Base-by-base conservation (phyloP, 2,329 filamentous ascomycete species). In the Xylaria sp. region DNA sequence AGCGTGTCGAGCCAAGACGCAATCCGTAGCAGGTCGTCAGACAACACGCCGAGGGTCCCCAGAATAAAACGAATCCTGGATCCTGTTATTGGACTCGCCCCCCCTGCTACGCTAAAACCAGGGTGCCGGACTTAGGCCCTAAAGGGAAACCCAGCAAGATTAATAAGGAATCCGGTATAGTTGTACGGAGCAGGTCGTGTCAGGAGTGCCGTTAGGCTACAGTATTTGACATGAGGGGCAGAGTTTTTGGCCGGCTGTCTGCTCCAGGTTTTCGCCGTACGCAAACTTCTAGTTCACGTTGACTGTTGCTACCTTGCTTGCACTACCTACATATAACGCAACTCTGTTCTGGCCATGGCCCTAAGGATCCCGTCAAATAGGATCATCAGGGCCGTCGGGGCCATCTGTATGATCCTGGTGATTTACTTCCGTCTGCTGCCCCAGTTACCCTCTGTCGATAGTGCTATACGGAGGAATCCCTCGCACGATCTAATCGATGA, bases 401-500 rank as follows among this genome's bases (percentile, higher is more conserved):
- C 24, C 21, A 37, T 38, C 41, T 24, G 20, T 4, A 37, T 46
- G 13, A 9, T 41, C 34, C 21, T 42, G 22, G 29, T 42, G 29
- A 44, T 39, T 46, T 51, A 42, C 45, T n/a, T 51, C 24, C 24
- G 29, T 13, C 11, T 34, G 29, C 29, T 13, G 29, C 29, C 29
- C 29, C 29, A 34, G 29, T 13, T 34, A 13, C 11, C 3, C 29
- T 34, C 11, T 13, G 8, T 34, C 11, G 11, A 13, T 34, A 7
- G 16, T 34, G 29, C 29, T 34, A 40, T 37, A 34, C 34, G 18
- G n/a, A 19, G 8, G n/a, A 19, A 6, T 26, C 40, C 19, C 16
- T 17, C 17, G 9, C 21, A 26, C 9, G 2, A 29, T 11, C 38
- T 57, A 29, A 47, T 44, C 19, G 45, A 50, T 7, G 57, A 61